phyloP scores from a whole-genome alignment of 176 grass and related monocot genomes.

The Oropetium thomaeum region DNA sequence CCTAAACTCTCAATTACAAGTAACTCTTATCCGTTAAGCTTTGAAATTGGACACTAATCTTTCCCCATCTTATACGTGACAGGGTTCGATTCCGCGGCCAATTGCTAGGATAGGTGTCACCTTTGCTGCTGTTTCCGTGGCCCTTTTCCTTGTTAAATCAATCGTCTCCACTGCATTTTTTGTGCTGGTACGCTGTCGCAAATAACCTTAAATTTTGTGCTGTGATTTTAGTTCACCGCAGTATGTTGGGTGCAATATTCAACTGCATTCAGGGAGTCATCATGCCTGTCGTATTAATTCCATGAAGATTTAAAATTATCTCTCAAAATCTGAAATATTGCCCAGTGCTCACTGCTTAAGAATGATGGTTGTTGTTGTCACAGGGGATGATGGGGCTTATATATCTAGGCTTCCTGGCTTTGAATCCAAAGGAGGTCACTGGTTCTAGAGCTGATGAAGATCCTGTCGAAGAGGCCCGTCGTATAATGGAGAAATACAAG shows the following conservation, averaged over 20 bases:
- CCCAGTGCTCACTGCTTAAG: not conserved
- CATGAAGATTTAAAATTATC: too few relatives aligned
- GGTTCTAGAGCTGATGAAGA: conserved; percentile 46
- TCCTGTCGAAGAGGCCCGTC: conserved; percentile 66
- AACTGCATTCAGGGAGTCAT: not conserved
- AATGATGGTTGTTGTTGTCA: not conserved
- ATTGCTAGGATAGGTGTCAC: conserved; percentile 72
- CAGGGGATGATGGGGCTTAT: conserved; percentile 90
- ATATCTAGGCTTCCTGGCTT: conserved; percentile 68
- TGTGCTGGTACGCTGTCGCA: conserved; percentile 37
- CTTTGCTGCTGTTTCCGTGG: conserved; percentile 27
- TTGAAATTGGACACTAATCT: not conserved
- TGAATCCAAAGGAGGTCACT: conserved; percentile 70
- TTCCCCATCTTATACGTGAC: conserved; percentile 5
- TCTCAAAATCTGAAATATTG: not conserved
- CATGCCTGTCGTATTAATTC: too few relatives aligned
- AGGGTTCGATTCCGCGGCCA: conserved; percentile 80
- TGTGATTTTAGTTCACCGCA: not conserved
- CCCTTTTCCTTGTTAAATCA: conserved; percentile 77
- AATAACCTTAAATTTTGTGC: not conserved
- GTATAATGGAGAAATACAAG: conserved; percentile 99
- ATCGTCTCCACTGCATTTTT: conserved; percentile 81
- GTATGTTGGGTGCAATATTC: not conserved
- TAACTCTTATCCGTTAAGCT: not conserved
- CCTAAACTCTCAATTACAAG: not conserved